These are phyloP conservation scores for Ascochyta rabiei DNA, from an alignment of 2,329 filamentous ascomycete genomes.

Conservation along the genomic window DNA sequence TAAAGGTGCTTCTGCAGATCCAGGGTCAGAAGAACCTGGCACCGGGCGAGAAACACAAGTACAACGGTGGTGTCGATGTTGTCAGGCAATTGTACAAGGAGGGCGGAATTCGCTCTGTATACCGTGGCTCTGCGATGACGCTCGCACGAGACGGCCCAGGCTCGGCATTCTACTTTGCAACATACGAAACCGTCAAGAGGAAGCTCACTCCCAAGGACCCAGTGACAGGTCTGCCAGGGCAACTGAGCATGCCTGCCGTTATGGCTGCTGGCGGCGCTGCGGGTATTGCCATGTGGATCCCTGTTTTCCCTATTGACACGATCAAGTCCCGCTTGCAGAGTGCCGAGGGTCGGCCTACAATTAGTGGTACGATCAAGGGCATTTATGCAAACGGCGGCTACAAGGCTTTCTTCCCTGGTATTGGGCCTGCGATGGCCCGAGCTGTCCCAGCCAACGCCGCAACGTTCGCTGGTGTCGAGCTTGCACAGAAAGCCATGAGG, in stretches of 20 bases:
- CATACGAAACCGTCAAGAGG: slow-evolving; percentile 95
- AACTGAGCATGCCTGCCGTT: slow-evolving; percentile 81
- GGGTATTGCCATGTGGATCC: slow-evolving; percentile 98
- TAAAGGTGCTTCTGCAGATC: slow-evolving; percentile 97
- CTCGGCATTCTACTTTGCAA: slow-evolving; percentile 92
- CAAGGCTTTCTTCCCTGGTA: slow-evolving; percentile 96
- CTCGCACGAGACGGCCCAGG: slow-evolving; percentile 93
- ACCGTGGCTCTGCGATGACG: slow-evolving; percentile 88
- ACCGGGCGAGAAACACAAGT: slow-evolving; percentile 90
- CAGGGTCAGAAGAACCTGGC: slow-evolving; percentile 87
- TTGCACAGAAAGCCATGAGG: slow-evolving; percentile 82
- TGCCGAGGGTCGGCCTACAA: slow-evolving; percentile 80
- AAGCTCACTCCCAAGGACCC: slow-evolving; percentile 82
- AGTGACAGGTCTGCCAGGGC: slow-evolving; percentile 70
- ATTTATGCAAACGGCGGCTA: slow-evolving; percentile 84
- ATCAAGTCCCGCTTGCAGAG: slow-evolving; percentile 95
- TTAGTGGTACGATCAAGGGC: slow-evolving; percentile 78
- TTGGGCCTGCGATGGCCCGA: slow-evolving; percentile 88
- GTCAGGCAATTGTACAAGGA: slow-evolving; percentile 91
- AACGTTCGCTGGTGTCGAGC: slow-evolving; percentile 85
- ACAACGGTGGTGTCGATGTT: slow-evolving; percentile 85
- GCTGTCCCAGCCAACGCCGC: slow-evolving; percentile 96
- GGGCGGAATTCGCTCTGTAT: slow-evolving; percentile 88
- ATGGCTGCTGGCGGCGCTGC: slow-evolving; percentile 87
- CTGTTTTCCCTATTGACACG: slow-evolving; percentile 96